Evolutionary conservation across 1,284 basidiomycete genomes (phyloP), one percentile per base, ranked within the genome.

Genomic region (Lentinula novae-zelandiae): DNA sequence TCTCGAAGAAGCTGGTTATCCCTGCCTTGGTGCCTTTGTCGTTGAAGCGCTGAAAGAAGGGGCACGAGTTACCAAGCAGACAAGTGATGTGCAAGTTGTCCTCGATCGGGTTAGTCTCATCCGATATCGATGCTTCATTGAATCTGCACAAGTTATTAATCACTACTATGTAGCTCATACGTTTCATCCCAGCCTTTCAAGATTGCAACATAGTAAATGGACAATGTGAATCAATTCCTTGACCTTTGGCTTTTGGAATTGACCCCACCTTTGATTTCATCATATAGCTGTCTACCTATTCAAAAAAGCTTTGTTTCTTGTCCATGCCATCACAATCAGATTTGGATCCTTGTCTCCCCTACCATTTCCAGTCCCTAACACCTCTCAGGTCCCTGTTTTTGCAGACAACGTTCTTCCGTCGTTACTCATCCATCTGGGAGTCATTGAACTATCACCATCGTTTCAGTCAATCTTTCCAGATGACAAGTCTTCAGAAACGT

Each of bases 401-500:
- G 80, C 89, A 5, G 94, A 96, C 75, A 94, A 95, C 68, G 91
- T 96, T 53, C 73, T 95, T 4, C 93, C 94, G 1, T 93, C 93
- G 6, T 78, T 95, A 63, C 83, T 95, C 57, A 75, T 93, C 40
- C 86, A 93, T 71, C 76, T 92, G 27, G 87, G 89, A 53, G 82
- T 95, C 40, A 74, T 96, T 65, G 83, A 90, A 68, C 72, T 92
- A 38, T 74, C 80, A 17, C 70, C 77, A 48, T 70, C 66, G 4
- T 69, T 87, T 53, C 70, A 71, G 7, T 66, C 61, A 9, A 67
- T 82, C 57, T 87, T 85, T 69, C 78, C 79, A 48, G 70, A 69
- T 60, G 72, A 74, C 38, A 10, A 20, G 44, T 72, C 75, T 5
- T 68, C 73, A 6, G 73, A 73, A 51, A 69, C 68, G 39, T 66